Percentiles rank a stretch among this genome's conserved stretches.
phyloP scores from a whole-genome alignment of 2,329 filamentous ascomycete species.

The Proliferodiscus dingleyae region DNA sequence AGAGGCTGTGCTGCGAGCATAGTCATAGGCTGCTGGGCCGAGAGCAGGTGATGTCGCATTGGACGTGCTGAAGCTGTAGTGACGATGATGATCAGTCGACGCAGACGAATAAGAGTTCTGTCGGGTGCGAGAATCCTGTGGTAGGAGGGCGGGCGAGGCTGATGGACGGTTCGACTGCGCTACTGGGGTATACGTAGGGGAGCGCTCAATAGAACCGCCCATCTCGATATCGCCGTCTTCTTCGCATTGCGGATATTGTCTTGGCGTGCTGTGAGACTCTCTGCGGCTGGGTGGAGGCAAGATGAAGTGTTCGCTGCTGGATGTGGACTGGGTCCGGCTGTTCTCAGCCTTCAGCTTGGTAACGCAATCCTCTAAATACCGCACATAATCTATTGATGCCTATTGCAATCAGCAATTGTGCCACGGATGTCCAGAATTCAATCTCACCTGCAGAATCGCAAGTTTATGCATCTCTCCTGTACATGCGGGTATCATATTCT shows the following conservation, averaged over 20 bases:
- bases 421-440: background rate
- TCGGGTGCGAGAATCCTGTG: constrained; percentile 41
- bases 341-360: constrained; percentile 64
- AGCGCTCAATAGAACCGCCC: constrained; percentile 47
- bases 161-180: constrained; percentile 36
- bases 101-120: constrained; percentile 49
- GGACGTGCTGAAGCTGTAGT: constrained; percentile 44
- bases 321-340: constrained; percentile 22
- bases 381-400: constrained; percentile 95
- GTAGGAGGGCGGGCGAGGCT: constrained; percentile 46
- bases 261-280: constrained; percentile 22
- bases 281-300: constrained; percentile 17
- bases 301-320: constrained; percentile 17
- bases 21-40: constrained; percentile 44
- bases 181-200: constrained; percentile 38
- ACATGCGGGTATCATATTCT: constrained; percentile 93
- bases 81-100: constrained; percentile 42
- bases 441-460: constrained; percentile 77
- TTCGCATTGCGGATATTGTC: constrained; percentile 42
- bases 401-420: constrained; percentile 35
- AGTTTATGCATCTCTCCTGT: constrained; percentile 98
- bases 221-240: constrained; percentile 56
- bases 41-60: constrained; percentile 55
- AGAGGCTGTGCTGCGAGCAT: constrained; percentile 31
- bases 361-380: constrained; percentile 88